Base-by-base conservation (phyloP, 345 rosid species). In the Arabidopsis suecica region DNA sequence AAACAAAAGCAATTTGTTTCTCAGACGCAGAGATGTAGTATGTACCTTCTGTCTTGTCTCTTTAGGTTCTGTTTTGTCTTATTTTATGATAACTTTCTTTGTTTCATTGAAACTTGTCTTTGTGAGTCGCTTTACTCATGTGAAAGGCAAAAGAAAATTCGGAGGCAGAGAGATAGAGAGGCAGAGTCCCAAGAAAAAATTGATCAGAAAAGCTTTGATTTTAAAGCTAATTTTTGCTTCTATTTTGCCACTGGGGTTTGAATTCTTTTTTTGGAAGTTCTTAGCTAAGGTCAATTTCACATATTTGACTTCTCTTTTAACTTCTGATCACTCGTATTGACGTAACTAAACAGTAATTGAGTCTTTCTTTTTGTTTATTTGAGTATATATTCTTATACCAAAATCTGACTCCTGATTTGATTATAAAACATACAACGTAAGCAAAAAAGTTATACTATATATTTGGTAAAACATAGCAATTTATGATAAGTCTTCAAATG, bases 21-120 rank as follows among this genome's bases (percentile, higher is more conserved):
- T 28, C 30, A 28, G 30, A 28, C 30, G 30, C 30, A 28, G 30
- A 28, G 30, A 28, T 28, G 18, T 5, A 9, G n/a, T 28, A 30
- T 28, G 47, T 60, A 10, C 47, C 65, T 38, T 61, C 33, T 61
- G 65, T 61, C 65, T 20, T 40, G 47, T 61, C 48, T 40, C 44
- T 61, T 40, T 38, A 61, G 18, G 65, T 38, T 61, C 48, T 22
- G 32, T 61, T 61, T 61, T 61, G 65, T 38, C 30, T 6, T n/a
- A 59, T n/a, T 33, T 34, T 57, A n/a, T 57, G 14, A 32, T 57
- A 6, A 33, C 34, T 57, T 16, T 57, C 38, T 16, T 57, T 33
- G 40, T 57, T 57, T n/a, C 8, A 57, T 53, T 25, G 25, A 53
- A 23, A 1, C 7, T 32, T n/a, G 16, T 42, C 4, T 50, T 53